Percentiles rank a stretch among this genome's conserved stretches.
Conservation (phyloP, 371 early-diverging fungal genomes). For the Lichtheimia hyalospora region DNA sequence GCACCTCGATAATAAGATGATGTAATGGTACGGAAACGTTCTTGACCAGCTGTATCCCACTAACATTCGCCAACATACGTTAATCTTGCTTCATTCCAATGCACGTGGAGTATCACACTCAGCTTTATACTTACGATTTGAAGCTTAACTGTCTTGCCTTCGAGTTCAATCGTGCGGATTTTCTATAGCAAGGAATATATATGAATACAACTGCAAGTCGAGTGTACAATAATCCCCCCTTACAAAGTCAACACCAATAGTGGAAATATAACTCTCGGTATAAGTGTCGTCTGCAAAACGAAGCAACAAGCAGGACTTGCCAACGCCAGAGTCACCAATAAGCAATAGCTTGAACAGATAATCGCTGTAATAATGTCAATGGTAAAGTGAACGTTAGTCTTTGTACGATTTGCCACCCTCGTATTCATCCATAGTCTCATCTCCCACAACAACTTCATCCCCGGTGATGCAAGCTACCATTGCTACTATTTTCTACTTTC, state of each 20-base stretch:
- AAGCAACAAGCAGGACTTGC: slow-evolving; percentile 97
- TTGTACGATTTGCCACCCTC: neutral
- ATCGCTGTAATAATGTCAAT: slow-evolving; percentile 60
- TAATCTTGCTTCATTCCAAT: slow-evolving; percentile 84
- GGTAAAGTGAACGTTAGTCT: neutral
- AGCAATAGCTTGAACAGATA: slow-evolving; percentile 98
- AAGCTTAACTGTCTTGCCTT: slow-evolving; percentile 98
- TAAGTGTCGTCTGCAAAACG: slow-evolving; percentile 99
- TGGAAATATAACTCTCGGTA: slow-evolving; percentile 97
- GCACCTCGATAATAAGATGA: slow-evolving; percentile 96
- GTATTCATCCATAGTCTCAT: neutral
- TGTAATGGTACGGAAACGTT: slow-evolving; percentile 99
- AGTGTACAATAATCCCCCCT: slow-evolving; percentile 12
- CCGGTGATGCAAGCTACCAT: neutral
- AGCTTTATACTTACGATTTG: slow-evolving; percentile 77
- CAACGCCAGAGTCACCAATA: slow-evolving; percentile 99
- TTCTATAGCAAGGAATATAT: slow-evolving; percentile 59
- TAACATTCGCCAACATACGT: neutral
- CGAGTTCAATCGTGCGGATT: slow-evolving; percentile 98
- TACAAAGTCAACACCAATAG: slow-evolving; percentile 98
- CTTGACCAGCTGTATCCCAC: slow-evolving; percentile 99
- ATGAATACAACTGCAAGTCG: neutral
- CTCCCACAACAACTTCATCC: neutral
- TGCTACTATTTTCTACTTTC: neutral
- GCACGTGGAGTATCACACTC: neutral